Evolutionary conservation across 805 yeast genomes (phyloP), one percentile per base, ranked within the genome.

Genomic region (Spathaspora boniae): DNA sequence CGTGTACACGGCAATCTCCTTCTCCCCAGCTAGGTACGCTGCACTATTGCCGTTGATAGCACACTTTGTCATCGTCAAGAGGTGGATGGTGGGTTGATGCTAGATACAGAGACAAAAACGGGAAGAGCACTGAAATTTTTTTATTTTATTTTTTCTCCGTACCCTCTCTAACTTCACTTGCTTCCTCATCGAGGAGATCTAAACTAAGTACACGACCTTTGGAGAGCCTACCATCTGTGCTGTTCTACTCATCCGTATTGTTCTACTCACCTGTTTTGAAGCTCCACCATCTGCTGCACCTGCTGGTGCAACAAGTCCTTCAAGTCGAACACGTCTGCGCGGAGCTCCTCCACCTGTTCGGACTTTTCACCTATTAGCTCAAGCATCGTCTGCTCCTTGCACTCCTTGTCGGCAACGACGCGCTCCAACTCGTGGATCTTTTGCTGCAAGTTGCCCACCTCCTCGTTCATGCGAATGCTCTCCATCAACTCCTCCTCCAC

Each of bases 281-380:
- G 47, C 28, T 74, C 82, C 29, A 87, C 79, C 76, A 91, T 72
- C 45, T 89, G 93, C 56, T 86, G 94, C 29, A 91, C 89, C 58
- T 91, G 98, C 43, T 74, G 74, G 42, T 78, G 72, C 56, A 87
- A 74, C 66, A 93, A 67, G 31, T 86, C 94, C 59, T 93, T 93
- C 58, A 91, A 68, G 58, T 93, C 98, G 4, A 68, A 72, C 12
- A 93, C 91, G 52, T 93, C 98, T 6, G 94, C 95, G 45, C 71
- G 74, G 30, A 93, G 68, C 57, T 93, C 98, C 37, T 80, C 84
- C 4, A 86, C 91, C 43, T 68, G 72, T 54, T 94, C 98, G 5
- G 86, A 72, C 54, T 88, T 88, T 53, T 89, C 96, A 5, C 96
- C 96, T 11, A 91, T 67, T 38, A 85, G 53, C 46, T 79, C 84